Percentiles rank a stretch among this genome's conserved stretches.
Evolutionary conservation across 306 rosid species (phyloP).

Genomic region (Sicyos baderoa): DNA sequence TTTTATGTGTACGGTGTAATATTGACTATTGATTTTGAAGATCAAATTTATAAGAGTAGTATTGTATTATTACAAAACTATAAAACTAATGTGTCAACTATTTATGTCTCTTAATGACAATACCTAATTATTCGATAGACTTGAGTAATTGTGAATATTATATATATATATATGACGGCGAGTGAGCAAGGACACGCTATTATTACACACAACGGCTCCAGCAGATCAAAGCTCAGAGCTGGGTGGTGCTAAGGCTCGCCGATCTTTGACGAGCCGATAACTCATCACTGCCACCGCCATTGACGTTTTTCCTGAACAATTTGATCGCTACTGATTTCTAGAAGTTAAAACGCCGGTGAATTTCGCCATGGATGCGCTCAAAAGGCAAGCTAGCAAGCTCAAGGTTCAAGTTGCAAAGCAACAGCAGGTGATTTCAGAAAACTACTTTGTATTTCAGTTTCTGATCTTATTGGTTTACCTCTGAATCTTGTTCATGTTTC

Average conservation of each 20-base stretch:
- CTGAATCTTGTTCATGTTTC: background rate
- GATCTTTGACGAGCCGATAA: background rate
- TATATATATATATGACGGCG: background rate
- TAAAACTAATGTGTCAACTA: too few relatives aligned
- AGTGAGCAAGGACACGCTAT: background rate
- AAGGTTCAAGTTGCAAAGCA: slow-evolving; percentile 92
- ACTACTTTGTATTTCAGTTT: background rate
- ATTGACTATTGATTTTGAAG: too few relatives aligned
- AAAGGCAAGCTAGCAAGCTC: slow-evolving; percentile 82
- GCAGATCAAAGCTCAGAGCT: background rate
- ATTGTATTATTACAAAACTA: too few relatives aligned
- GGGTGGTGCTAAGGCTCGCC: background rate
- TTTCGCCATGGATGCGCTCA: slow-evolving; percentile 66
- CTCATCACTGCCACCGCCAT: background rate
- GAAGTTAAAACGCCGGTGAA: slow-evolving; percentile 12
- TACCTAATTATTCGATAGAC: too few relatives aligned
- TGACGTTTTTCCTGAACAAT: background rate
- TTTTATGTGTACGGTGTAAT: too few relatives aligned
- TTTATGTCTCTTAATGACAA: too few relatives aligned
- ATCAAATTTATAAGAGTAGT: too few relatives aligned
- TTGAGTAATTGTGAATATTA: too few relatives aligned
- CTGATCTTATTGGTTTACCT: background rate
- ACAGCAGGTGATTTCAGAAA: slow-evolving; percentile 49
- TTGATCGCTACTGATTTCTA: background rate
- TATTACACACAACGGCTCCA: background rate